These are phyloP conservation scores for Pelargonium citronellum DNA, from an alignment of 441 rosid genomes.

Conservation along the genomic window DNA sequence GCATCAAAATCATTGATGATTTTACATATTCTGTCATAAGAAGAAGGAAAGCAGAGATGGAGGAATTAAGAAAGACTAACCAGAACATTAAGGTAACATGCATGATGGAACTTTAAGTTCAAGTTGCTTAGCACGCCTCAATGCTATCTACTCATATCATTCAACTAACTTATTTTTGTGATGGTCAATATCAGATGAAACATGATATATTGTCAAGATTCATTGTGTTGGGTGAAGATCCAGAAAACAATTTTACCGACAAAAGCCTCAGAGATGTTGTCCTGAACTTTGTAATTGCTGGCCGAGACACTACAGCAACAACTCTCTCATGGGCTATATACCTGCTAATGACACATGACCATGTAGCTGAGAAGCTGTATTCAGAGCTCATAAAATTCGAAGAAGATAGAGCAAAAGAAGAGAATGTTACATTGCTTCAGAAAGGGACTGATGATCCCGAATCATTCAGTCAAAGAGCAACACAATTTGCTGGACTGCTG, in stretches of 20 bases:
- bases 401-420: conserved; percentile 54
- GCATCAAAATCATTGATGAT: conserved; percentile 67
- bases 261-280: conserved; percentile 84
- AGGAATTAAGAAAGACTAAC: conserved; percentile 31
- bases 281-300: conserved; percentile 86
- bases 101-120: background rate
- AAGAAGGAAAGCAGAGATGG: conserved; percentile 62
- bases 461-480: conserved; percentile 46
- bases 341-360: conserved; percentile 56
- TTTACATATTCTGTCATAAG: conserved; percentile 84
- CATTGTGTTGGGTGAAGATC: conserved; percentile 65
- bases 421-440: conserved; percentile 32
- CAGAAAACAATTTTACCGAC: conserved; percentile 58
- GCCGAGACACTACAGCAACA: conserved; percentile 91
- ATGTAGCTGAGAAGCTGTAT: conserved; percentile 65
- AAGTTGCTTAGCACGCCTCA: background rate
- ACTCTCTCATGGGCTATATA: conserved; percentile 89
- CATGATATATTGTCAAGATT: conserved; percentile 80
- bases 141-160: background rate
- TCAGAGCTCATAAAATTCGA: conserved; percentile 59
- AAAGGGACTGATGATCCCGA: conserved; percentile 34
- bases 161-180: conserved; percentile 12
- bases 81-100: conserved; percentile 45
- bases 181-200: conserved; percentile 43
- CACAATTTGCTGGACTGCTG: conserved; percentile 55